These are phyloP conservation scores for Penicillium sp. DNA, from an alignment of 2,329 filamentous ascomycete species.

Conservation along the genomic window DNA sequence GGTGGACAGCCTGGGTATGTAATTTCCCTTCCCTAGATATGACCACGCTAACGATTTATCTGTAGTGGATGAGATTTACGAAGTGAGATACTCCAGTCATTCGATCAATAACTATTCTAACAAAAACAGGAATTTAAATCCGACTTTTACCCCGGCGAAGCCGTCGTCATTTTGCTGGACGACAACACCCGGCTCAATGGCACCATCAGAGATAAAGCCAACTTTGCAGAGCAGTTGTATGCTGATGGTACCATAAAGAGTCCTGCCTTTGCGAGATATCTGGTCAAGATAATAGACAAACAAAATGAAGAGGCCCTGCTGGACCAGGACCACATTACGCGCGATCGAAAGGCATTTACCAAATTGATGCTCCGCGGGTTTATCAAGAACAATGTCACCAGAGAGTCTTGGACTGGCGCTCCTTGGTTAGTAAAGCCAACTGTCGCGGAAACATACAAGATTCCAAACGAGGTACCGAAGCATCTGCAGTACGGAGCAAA, in stretches of 20 bases:
- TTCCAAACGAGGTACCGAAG: slow-evolving; percentile 79
- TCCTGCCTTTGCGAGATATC: slow-evolving; percentile 70
- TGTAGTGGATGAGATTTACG: slow-evolving; percentile 50
- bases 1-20: slow-evolving; percentile 69
- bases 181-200: slow-evolving; percentile 69
- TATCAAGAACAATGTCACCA: slow-evolving; percentile 87
- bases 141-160: slow-evolving; percentile 87
- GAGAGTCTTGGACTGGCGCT: slow-evolving; percentile 92
- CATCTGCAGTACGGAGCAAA: slow-evolving; percentile 79
- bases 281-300: slow-evolving; percentile 68
- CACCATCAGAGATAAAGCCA: slow-evolving; percentile 78
- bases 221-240: slow-evolving; percentile 58
- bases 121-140: slow-evolving; percentile 64
- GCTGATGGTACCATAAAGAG: slow-evolving; percentile 67
- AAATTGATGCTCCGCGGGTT: slow-evolving; percentile 92
- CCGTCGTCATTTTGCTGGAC: slow-evolving; percentile 67
- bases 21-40: background rate
- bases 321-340: slow-evolving; percentile 74
- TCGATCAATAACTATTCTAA: slow-evolving; percentile 13
- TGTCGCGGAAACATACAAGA: slow-evolving; percentile 77
- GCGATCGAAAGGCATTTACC: slow-evolving; percentile 88
- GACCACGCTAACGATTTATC: slow-evolving; percentile 19
- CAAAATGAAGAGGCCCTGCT: slow-evolving; percentile 71
- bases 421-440: slow-evolving; percentile 92
- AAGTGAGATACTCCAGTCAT: slow-evolving; percentile 36